Evolutionary conservation across 2,329 filamentous ascomycete genomes (phyloP).

Genomic region (Nemania abortiva): DNA sequence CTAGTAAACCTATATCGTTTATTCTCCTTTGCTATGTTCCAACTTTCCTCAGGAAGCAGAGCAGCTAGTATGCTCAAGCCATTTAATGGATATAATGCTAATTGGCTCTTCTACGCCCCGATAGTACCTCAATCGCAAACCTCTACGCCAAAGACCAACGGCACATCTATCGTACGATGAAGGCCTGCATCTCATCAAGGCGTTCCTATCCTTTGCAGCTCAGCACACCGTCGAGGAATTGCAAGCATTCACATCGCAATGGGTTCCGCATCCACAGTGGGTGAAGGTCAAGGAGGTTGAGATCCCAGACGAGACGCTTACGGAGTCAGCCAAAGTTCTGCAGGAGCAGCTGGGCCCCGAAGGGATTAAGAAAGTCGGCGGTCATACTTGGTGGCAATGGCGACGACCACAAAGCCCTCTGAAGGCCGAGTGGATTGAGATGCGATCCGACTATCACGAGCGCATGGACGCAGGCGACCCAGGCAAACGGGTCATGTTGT

Average conservation of each 20-base stretch:
- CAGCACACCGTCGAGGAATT: conserved; percentile 93
- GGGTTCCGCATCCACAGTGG: conserved; percentile 91
- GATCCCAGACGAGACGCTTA: conserved; percentile 74
- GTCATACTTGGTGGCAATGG: conserved; percentile 92
- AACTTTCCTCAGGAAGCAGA: neutral
- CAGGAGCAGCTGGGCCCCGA: conserved; percentile 80
- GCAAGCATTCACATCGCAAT: conserved; percentile 90
- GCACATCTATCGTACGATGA: conserved; percentile 95
- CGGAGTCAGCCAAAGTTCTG: conserved; percentile 74
- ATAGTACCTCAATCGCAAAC: conserved; percentile 85
- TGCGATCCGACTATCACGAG: conserved; percentile 83
- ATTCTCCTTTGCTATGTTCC: neutral
- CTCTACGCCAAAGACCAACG: conserved; percentile 81
- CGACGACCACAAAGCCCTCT: conserved; percentile 74
- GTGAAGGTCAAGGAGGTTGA: conserved; percentile 79
- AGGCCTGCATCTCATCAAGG: conserved; percentile 86
- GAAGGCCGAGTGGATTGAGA: conserved; percentile 95
- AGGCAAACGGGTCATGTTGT: conserved; percentile 85
- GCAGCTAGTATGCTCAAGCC: neutral
- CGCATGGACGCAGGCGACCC: conserved; percentile 71
- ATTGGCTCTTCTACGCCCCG: conserved; percentile 27
- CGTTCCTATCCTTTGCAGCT: conserved; percentile 86
- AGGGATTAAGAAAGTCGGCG: conserved; percentile 81
- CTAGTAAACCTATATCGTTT: neutral
- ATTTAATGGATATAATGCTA: conserved; percentile 34